Conservation (phyloP, 306 rosid genomes). For the Calophaca sinica region DNA sequence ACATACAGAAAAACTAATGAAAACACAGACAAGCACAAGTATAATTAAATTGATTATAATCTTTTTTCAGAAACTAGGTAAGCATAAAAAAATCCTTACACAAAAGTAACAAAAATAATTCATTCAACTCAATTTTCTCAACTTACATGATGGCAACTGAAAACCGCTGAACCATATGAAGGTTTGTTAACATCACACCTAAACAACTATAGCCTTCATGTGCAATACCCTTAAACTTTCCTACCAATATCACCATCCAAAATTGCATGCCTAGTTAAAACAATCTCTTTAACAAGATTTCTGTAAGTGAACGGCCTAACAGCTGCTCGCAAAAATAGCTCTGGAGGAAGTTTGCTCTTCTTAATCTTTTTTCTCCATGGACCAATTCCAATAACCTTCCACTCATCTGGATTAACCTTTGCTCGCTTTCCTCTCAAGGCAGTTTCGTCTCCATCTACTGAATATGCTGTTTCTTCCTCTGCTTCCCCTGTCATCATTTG, state of each 20-base stretch:
- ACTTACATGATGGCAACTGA: slow-evolving; percentile 38
- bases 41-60: slow-evolving; percentile 13
- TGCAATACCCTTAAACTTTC: slow-evolving; percentile 36
- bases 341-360: slow-evolving; percentile 85
- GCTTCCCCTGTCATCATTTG: slow-evolving; percentile 48
- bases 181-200: slow-evolving; percentile 4
- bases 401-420: slow-evolving; percentile 75
- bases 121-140: slow-evolving; percentile 42
- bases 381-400: slow-evolving; percentile 82
- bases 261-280: slow-evolving; percentile 87
- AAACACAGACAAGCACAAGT: background rate
- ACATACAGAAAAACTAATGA: background rate
- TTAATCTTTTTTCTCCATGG: slow-evolving; percentile 82
- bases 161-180: slow-evolving; percentile 35
- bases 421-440: slow-evolving; percentile 76
- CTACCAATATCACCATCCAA: slow-evolving; percentile 86
- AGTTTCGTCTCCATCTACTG: slow-evolving; percentile 69
- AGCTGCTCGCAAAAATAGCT: slow-evolving; percentile 77
- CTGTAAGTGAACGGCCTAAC: slow-evolving; percentile 76
- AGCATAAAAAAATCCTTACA: slow-evolving; percentile 8
- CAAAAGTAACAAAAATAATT: slow-evolving; percentile 10
- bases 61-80: slow-evolving; percentile 36
- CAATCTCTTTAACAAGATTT: slow-evolving; percentile 93
- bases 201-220: slow-evolving; percentile 29
- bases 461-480: slow-evolving; percentile 33